Base-by-base conservation (phyloP, 768 basidiomycete genomes). In the Exidia glandulosa region DNA sequence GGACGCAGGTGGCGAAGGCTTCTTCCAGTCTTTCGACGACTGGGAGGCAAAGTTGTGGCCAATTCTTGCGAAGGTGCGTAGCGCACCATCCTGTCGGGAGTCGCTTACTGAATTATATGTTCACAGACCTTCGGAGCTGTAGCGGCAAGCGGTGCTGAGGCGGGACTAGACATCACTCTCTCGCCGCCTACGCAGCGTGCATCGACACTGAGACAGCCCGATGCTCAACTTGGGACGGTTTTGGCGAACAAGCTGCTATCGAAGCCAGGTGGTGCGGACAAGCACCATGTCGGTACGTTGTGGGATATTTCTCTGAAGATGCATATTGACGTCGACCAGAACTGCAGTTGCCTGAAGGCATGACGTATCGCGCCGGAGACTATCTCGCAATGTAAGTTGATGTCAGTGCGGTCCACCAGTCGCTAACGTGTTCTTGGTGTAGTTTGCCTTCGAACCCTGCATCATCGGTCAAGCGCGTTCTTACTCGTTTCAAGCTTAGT, bases 11-110 rank as follows among this genome's bases (percentile, higher is more conserved):
- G 59, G 59, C 31, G 60, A 50, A 6, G 64, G 62, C n/a, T 60
- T 66, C 57, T 66, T 66, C 36, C 64, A 59, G 36, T 47, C 62
- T 10, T 66, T 66, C 52, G 66, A 66, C 36, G 57, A 60, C 9
- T 66, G 66, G 66, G 60, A 61, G 32, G 62, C 58, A 16, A 54
- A 34, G n/a, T 45, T 65, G 3, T 66, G 65, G 65, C 6, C 12
- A 7, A 55, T 25, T 3, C 48, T 63, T 12, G 30, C 25, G 5
- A 34, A 33, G 52, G 61, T 62, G 7, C 14, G 61, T 56, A 14
- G 29, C 29, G 9, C 41, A 37, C 19, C 12, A 19, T 37, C 36
- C 36, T 45, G 16, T 12, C 6, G 19, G 7, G 19, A 45, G 41
- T 19, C 16, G 19, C 19, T 45, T 6, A 45, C 41, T 45, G 41